Evolutionary conservation across 768 basidiomycete genomes (phyloP).

Genomic region (Suillus clintonianus): DNA sequence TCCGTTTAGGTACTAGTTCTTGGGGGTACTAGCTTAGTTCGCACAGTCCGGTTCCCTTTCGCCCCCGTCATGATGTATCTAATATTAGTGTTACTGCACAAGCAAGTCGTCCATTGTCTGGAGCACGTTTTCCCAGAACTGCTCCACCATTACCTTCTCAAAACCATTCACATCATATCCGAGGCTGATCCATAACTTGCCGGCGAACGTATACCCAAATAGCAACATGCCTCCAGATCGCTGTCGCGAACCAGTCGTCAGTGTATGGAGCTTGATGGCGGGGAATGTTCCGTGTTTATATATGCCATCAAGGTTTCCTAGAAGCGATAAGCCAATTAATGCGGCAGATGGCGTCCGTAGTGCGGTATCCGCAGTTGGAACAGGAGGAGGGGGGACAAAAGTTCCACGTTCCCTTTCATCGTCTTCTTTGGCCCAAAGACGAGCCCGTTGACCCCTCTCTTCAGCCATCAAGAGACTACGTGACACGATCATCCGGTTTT

Average conservation of each 20-base stretch:
- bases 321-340: constrained; percentile 75
- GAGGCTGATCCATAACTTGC: constrained; percentile 76
- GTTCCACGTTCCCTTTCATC: constrained; percentile 57
- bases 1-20: not conserved
- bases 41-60: not conserved
- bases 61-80: not conserved
- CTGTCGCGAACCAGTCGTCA: constrained; percentile 86
- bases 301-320: constrained; percentile 83
- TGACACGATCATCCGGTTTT: constrained; percentile 59
- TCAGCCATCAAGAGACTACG: constrained; percentile 66
- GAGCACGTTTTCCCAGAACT: constrained; percentile 67
- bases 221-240: constrained; percentile 75
- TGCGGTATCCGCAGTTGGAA: constrained; percentile 20
- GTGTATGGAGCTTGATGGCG: constrained; percentile 60
- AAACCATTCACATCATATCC: constrained; percentile 83
- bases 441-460: constrained; percentile 60
- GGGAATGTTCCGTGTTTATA: constrained; percentile 70
- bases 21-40: not conserved
- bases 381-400: constrained; percentile 33
- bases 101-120: constrained; percentile 61
- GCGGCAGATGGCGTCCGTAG: constrained; percentile 56
- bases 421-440: constrained; percentile 74
- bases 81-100: constrained; percentile 17
- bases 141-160: constrained; percentile 56
- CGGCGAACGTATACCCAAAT: constrained; percentile 78